Conservation (phyloP, 352 stramenopile species). For the Phytophthora macrochlamydospora region DNA sequence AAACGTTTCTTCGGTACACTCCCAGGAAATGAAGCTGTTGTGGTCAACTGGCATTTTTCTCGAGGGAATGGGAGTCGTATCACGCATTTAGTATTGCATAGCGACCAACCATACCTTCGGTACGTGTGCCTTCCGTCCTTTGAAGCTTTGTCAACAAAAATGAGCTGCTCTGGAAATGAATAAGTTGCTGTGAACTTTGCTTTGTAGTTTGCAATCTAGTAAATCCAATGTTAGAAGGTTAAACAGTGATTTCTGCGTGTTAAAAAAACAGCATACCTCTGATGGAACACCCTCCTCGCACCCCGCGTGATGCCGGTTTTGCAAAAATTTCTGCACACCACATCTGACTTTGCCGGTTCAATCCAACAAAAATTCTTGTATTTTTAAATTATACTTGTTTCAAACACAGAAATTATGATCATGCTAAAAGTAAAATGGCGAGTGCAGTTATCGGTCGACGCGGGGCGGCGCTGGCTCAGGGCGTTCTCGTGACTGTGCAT, state of each 20-base stretch:
- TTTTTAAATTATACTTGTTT: too few relatives aligned
- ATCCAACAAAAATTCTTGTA: too few relatives aligned
- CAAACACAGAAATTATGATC: too few relatives aligned
- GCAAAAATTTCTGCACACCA: too few relatives aligned
- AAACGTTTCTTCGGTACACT: slow-evolving; percentile 4
- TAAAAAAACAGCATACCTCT: too few relatives aligned
- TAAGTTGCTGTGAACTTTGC: background rate
- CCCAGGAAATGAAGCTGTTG: background rate
- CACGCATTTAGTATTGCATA: slow-evolving; percentile 1
- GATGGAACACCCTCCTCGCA: too few relatives aligned
- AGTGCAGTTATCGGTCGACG: slow-evolving; percentile 49
- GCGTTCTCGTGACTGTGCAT: slow-evolving; percentile 69
- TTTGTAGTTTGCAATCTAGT: background rate
- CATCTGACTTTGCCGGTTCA: too few relatives aligned
- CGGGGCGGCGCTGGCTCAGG: slow-evolving; percentile 46
- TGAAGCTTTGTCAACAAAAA: slow-evolving; percentile 9
- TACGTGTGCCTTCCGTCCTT: slow-evolving; percentile 8
- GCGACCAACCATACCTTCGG: slow-evolving; percentile 7
- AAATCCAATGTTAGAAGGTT: background rate
- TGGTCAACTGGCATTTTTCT: slow-evolving; percentile 12
- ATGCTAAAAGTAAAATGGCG: slow-evolving; percentile 32
- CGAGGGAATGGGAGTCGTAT: slow-evolving; percentile 1
- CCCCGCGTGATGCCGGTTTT: too few relatives aligned
- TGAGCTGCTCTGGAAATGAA: slow-evolving; percentile 6
- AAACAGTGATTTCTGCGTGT: too few relatives aligned